These are phyloP conservation scores for Polygonum maritimum DNA, from an alignment of 148 eudicot genomes.

Conservation along the genomic window DNA sequence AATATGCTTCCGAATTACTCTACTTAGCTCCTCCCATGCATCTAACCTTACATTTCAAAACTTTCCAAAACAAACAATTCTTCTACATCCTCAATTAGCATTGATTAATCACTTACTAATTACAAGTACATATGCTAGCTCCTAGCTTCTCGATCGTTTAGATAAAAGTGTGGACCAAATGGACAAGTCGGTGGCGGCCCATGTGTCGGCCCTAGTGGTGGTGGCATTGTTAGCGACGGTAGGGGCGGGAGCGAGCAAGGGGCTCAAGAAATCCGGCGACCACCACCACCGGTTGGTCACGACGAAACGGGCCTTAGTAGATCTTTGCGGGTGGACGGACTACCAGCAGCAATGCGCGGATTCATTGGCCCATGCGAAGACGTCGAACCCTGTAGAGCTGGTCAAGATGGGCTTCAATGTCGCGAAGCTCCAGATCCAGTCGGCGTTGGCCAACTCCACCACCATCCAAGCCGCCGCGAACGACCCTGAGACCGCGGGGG, in stretches of 20 bases:
- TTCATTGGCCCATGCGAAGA: slow-evolving; percentile 7
- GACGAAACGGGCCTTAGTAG: slow-evolving; percentile 13
- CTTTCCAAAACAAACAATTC: not conserved
- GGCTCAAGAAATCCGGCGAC: not conserved
- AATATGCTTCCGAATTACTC: not conserved
- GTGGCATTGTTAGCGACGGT: slow-evolving; percentile 15
- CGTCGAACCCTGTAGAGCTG: slow-evolving; percentile 21
- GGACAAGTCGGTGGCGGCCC: not conserved
- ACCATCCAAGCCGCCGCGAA: slow-evolving; percentile 13
- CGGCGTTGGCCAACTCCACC: slow-evolving; percentile 17
- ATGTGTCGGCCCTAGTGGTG: slow-evolving; percentile 8
- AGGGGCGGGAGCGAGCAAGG: not conserved
- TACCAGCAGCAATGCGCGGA: slow-evolving; percentile 13
- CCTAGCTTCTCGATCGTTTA: no score
- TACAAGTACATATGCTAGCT: no score
- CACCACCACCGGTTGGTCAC: not conserved
- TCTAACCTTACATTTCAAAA: not conserved
- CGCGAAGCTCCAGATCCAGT: slow-evolving; percentile 11
- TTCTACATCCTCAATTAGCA: not conserved
- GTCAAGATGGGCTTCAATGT: slow-evolving; percentile 16
- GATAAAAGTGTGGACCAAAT: not conserved
- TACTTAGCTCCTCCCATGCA: no score
- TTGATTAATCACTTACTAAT: no score
- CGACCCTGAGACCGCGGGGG: slow-evolving; percentile 17
- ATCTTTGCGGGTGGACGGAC: slow-evolving; percentile 21